phyloP scores from a whole-genome alignment of 1,284 basidiomycete genomes.

The Vanrija sp. region DNA sequence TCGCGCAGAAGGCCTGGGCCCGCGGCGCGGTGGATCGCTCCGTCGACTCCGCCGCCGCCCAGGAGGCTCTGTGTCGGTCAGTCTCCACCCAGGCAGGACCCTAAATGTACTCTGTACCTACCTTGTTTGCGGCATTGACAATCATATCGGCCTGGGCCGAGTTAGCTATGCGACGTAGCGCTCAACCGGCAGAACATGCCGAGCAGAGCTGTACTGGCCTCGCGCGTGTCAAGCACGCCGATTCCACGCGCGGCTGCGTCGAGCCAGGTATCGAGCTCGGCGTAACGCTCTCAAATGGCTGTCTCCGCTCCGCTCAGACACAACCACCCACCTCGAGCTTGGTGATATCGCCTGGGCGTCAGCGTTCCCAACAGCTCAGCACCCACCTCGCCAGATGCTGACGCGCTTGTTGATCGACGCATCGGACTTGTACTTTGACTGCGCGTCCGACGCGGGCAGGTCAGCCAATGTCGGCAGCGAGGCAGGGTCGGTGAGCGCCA shows the following conservation, averaged over 20 bases:
- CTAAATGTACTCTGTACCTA: too few relatives aligned
- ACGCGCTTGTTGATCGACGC: constrained; percentile 28
- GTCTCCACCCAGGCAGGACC: too few relatives aligned
- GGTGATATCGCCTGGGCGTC: constrained; percentile 41
- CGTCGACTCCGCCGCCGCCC: constrained; percentile 57
- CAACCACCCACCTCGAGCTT: constrained; percentile 32
- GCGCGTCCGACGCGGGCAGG: not conserved
- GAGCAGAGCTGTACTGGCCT: too few relatives aligned
- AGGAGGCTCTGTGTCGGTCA: constrained; percentile 53
- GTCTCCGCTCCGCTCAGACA: too few relatives aligned
- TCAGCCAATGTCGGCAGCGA: constrained; percentile 32
- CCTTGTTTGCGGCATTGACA: constrained; percentile 79
- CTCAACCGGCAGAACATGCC: too few relatives aligned
- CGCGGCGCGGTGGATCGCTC: constrained; percentile 68
- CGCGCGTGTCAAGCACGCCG: too few relatives aligned
- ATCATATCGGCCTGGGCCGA: constrained; percentile 61
- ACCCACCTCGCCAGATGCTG: constrained; percentile 38
- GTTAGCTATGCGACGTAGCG: not conserved
- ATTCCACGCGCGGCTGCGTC: too few relatives aligned
- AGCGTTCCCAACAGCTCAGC: not conserved
- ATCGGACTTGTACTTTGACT: constrained; percentile 7
- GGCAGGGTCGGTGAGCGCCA: constrained; percentile 5
- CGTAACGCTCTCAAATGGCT: too few relatives aligned
- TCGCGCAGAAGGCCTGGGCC: constrained; percentile 68
- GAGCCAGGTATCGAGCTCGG: too few relatives aligned